These are phyloP conservation scores for Cicer yamashitae DNA, from an alignment of 306 rosid genomes.

Conservation along the genomic window DNA sequence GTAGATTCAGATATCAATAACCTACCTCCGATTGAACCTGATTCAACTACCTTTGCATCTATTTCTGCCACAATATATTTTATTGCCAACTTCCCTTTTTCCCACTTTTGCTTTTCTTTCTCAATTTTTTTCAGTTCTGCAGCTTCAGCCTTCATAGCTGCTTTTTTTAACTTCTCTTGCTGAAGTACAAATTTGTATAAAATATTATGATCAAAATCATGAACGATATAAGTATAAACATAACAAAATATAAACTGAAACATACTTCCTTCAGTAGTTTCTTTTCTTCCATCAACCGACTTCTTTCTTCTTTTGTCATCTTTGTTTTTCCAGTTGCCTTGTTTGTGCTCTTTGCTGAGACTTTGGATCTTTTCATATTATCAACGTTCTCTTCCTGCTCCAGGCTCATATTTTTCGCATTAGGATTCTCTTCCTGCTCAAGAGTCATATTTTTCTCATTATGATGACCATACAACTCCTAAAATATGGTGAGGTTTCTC, in stretches of 20 bases:
- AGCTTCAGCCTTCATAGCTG: conserved; percentile 84
- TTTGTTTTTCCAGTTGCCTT: conserved; percentile 58
- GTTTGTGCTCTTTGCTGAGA: conserved; percentile 44
- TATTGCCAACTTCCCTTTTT: conserved; percentile 80
- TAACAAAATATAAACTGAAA: conserved; percentile 34
- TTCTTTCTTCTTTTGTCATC: conserved; percentile 78
- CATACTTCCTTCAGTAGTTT: conserved; percentile 73
- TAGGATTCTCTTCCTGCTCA: conserved; percentile 55
- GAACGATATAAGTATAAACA: conserved; percentile 33
- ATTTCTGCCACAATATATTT: conserved; percentile 87
- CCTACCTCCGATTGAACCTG: conserved; percentile 88
- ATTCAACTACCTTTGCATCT: conserved; percentile 84
- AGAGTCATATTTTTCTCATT: conserved; percentile 50
- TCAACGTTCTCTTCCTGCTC: conserved; percentile 50
- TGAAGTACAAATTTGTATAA: conserved; percentile 47
- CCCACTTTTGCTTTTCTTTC: conserved; percentile 90
- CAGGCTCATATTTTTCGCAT: conserved; percentile 50
- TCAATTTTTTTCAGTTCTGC: conserved; percentile 74
- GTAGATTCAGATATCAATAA: conserved; percentile 32
- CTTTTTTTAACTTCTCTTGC: conserved; percentile 85
- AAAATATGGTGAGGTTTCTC: conserved; percentile 24
- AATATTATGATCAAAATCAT: conserved; percentile 35
- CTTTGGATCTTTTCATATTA: conserved; percentile 46
- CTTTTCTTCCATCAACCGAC: conserved; percentile 78
- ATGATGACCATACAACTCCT: conserved; percentile 52